Conservation (phyloP, 2,329 filamentous ascomycete genomes). For the Neoarthrinium moseri region DNA sequence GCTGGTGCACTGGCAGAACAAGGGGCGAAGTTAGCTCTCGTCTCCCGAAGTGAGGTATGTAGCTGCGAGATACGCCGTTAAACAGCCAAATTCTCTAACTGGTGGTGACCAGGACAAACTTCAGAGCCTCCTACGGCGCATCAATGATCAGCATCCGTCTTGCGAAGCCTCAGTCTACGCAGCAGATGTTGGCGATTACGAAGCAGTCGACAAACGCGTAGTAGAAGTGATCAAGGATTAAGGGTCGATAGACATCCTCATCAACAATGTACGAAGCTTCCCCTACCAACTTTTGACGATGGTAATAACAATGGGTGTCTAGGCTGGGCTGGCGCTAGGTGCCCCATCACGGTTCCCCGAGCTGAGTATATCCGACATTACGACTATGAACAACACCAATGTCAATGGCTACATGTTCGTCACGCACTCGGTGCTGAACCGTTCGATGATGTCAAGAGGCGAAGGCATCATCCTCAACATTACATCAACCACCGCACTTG, state of each 20-base stretch:
- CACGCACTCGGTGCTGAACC: constrained; percentile 42
- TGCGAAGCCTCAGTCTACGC: constrained; percentile 11
- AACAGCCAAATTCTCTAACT: neutral
- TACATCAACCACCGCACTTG: constrained; percentile 43
- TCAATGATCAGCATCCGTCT: constrained; percentile 13
- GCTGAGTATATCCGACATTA: constrained; percentile 37
- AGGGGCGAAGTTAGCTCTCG: constrained; percentile 39
- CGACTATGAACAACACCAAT: constrained; percentile 46
- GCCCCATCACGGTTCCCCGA: constrained; percentile 40
- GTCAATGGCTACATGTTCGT: constrained; percentile 46
- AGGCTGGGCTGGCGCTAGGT: constrained; percentile 45
- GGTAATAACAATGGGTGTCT: neutral
- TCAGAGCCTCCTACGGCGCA: constrained; percentile 15
- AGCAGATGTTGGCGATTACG: constrained; percentile 30
- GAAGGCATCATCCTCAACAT: constrained; percentile 46
- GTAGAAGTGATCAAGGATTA: constrained; percentile 27
- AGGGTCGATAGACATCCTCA: constrained; percentile 39
- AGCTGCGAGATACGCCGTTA: too few relatives aligned
- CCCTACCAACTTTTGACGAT: too few relatives aligned
- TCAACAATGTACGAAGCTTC: constrained; percentile 43
- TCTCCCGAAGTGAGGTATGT: constrained; percentile 33
- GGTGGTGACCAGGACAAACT: constrained; percentile 15
- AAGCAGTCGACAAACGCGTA: constrained; percentile 30
- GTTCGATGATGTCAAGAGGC: constrained; percentile 35
- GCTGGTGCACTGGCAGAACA: constrained; percentile 34